Evolutionary conservation across 768 basidiomycete genomes (phyloP), one percentile per base, ranked within the genome.

Genomic region (Lactarius akahatsu): DNA sequence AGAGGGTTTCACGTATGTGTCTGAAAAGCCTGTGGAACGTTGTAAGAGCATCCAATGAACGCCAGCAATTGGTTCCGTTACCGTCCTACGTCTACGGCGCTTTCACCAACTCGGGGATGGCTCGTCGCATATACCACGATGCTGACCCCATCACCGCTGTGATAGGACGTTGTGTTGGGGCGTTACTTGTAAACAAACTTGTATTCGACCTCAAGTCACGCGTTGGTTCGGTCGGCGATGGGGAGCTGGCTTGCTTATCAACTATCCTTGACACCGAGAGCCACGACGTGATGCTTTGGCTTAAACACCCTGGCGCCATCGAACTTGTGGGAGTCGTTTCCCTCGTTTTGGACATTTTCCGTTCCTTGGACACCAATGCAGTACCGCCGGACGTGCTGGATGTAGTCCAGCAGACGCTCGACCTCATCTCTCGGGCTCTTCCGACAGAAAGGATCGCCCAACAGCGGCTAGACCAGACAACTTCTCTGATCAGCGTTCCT

Each of bases 141-240:
- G 1, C 2, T 47, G n/a, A 11, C n/a, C n/a, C 4, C 4, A 0
- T 11, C 4, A 5, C 4, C n/a, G 1, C 3, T 5, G 4, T n/a
- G 9, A 47, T 47, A 47, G n/a, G n/a, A 47, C 8, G 0, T 23
- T 47, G 45, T 47, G n/a, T 47, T 23, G n/a, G 1, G n/a, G 45
- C 45, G 1, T 47, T 47, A 10, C 10, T 47, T 10, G 45, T 47
- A 47, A 47, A 23, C 9, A 47, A 47, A 10, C 45, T 23, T 5
- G n/a, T 4, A 10, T 10, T n/a, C 0, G 45, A 47, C 45, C 9
- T 47, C n/a, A n/a, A 11, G 9, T 47, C n/a, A 23, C 45, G 10
- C 8, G 11, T 3, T 3, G 9, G 4, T 13, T 11, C 45, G 1
- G n/a, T 4, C 10, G 1, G 10, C 4, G 3, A 47, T 11, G 45